Base-by-base conservation (phyloP, 192 early-diverging fungal genomes). In the Podila verticillata region DNA sequence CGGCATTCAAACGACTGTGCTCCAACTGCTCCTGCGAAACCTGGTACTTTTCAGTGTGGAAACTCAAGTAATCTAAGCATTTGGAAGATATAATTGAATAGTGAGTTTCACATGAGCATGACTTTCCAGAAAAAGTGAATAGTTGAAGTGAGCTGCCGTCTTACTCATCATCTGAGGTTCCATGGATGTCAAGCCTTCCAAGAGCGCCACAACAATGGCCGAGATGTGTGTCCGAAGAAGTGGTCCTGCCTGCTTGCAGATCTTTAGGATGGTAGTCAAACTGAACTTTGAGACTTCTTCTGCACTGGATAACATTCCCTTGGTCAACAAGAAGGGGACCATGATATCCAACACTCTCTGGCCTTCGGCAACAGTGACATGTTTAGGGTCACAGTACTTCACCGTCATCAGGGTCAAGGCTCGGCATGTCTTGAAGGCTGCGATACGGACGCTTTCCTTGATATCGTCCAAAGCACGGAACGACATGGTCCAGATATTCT, bases 391-490 rank as follows among this genome's bases (percentile, higher is more conserved):
- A 75, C 93, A 95, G 73, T 94, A 95, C 65, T 91, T 85, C 10
- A 97, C 90, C 1, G 97, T 98, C 47, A 95, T 83, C 17, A 88
- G 88, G 19, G 92, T 94, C 63, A 98, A 72, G 0, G 91, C 87
- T 61, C 92, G 92, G 82, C 94, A 96, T 7, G 93, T 88, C 61
- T 87, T 85, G 34, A 96, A 93, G 7, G 92, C 96, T 0, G 96
- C 91, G 44, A 89, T 77, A 5, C 96, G 87, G 10, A 98, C 97
- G 39, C 91, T 95, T 66, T 95, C 95, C 74, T 97, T 97, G 78
- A 98, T 96, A 68, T 98, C 97, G 73, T 98, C 97, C 30, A 98
- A 73, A 28, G 90, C 90, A 31, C 96, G 77, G 85, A 98, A 98
- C 17, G 88, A 91, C 95, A 97, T 96, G 24, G 83, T 88, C 97